phyloP scores from a whole-genome alignment of 495 filamentous ascomycete species.

The Collariella sp. region DNA sequence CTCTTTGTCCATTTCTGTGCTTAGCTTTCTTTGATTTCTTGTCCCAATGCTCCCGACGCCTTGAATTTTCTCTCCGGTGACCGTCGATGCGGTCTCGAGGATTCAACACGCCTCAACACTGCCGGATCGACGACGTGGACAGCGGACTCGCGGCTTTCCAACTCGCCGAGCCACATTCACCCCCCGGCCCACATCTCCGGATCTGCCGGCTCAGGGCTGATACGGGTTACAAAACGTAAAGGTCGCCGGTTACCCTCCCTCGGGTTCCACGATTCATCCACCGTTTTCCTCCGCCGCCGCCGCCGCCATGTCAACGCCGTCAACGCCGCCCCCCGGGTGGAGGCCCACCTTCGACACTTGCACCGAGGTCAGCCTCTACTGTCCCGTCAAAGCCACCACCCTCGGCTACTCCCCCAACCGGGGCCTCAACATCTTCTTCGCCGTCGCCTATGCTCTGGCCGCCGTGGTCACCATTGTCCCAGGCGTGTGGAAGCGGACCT shows the following conservation, averaged over 20 bases:
- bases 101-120: too few relatives aligned
- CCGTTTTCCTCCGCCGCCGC: background rate
- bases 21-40: too few relatives aligned
- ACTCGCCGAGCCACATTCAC: background rate
- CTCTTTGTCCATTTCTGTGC: too few relatives aligned
- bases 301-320: constrained; percentile 7
- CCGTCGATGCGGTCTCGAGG: too few relatives aligned
- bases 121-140: too few relatives aligned
- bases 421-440: constrained; percentile 54
- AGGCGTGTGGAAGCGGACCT: constrained; percentile 55
- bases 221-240: too few relatives aligned
- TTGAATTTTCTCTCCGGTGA: too few relatives aligned
- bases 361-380: constrained; percentile 38
- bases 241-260: background rate
- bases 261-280: background rate
- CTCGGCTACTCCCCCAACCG: constrained; percentile 61
- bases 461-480: constrained; percentile 38
- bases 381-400: constrained; percentile 52
- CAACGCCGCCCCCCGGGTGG: constrained; percentile 8
- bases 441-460: constrained; percentile 46
- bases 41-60: too few relatives aligned
- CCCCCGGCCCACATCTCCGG: background rate
- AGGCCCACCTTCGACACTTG: constrained; percentile 36
- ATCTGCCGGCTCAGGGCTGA: background rate
- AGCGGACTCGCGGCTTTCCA: too few relatives aligned